Percentiles rank a stretch among this genome's conserved stretches.
Evolutionary conservation across 306 rosid species (phyloP).

Genomic region (Echinosophora koreensis): DNA sequence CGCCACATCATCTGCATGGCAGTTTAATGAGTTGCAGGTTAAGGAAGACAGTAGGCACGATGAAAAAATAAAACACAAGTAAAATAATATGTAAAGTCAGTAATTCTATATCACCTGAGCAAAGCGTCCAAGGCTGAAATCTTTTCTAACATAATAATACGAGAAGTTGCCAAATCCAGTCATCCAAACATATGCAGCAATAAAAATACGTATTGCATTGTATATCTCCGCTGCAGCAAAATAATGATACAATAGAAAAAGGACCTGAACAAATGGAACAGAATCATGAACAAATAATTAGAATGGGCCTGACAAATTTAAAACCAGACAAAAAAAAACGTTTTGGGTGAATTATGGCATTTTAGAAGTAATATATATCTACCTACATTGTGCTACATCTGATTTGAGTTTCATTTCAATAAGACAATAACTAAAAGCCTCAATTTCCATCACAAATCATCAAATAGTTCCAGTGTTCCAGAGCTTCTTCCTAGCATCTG

Average conservation of each 20-base stretch:
- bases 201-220: slow-evolving; percentile 92
- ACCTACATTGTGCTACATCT: not conserved
- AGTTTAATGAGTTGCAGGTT: slow-evolving; percentile 29
- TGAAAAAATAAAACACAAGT: not conserved
- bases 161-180: slow-evolving; percentile 99
- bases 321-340: slow-evolving; percentile 7
- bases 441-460: slow-evolving; percentile 36
- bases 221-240: slow-evolving; percentile 97
- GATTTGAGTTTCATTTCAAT: slow-evolving; percentile 31
- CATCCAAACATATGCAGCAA: slow-evolving; percentile 99
- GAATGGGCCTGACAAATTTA: slow-evolving; percentile 21
- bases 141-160: slow-evolving; percentile 92
- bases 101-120: slow-evolving; percentile 73
- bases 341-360: slow-evolving; percentile 37
- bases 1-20: slow-evolving; percentile 99
- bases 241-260: slow-evolving; percentile 95
- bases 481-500: slow-evolving; percentile 28
- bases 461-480: slow-evolving; percentile 39
- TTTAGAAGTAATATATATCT: slow-evolving; percentile 25
- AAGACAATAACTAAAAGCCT: slow-evolving; percentile 22
- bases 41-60: slow-evolving; percentile 11
- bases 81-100: not conserved
- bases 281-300: slow-evolving; percentile 27
- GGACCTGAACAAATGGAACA: slow-evolving; percentile 71
- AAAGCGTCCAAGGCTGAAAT: slow-evolving; percentile 93